These are phyloP conservation scores for Saccharomycopsis olivae DNA, from an alignment of 805 yeast genomes.

Conservation along the genomic window DNA sequence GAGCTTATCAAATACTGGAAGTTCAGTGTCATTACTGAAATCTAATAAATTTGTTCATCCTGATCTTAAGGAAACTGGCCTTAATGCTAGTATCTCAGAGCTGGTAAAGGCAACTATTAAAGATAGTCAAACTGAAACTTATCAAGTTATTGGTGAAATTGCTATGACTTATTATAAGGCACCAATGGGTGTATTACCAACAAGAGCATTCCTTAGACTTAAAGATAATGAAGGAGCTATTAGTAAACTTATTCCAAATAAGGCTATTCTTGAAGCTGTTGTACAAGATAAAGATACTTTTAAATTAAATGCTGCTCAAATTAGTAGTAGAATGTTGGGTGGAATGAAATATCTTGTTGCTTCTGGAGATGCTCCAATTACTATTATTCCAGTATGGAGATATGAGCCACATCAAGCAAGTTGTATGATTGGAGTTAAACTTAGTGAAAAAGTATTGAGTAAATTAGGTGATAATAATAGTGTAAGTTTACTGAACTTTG, in stretches of 20 bases:
- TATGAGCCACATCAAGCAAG: constrained; percentile 79
- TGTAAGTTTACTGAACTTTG: constrained; percentile 26
- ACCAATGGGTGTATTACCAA: constrained; percentile 26
- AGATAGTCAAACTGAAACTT: constrained; percentile 49
- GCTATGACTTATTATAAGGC: constrained; percentile 58
- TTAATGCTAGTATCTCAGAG: constrained; percentile 82
- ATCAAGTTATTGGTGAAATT: constrained; percentile 74
- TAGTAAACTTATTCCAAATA: constrained; percentile 41
- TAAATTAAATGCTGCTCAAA: constrained; percentile 37
- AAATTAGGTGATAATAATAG: constrained; percentile 28
- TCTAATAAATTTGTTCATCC: constrained; percentile 29
- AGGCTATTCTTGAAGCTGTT: constrained; percentile 31
- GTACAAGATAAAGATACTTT: constrained; percentile 24
- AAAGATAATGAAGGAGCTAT: constrained; percentile 32
- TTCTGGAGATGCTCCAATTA: constrained; percentile 49
- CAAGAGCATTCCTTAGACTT: constrained; percentile 30
- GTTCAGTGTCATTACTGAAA: not conserved
- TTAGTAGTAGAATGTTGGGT: constrained; percentile 59
- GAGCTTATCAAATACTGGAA: not conserved
- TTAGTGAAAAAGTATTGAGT: constrained; percentile 36
- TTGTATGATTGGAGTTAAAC: constrained; percentile 61
- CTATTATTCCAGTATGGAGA: constrained; percentile 80
- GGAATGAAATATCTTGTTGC: constrained; percentile 67
- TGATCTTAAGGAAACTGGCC: constrained; percentile 38
- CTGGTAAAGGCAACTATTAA: constrained; percentile 63